Evolutionary conservation across 495 filamentous ascomycete species (phyloP).

Genomic region (Apiosordaria backusii): DNA sequence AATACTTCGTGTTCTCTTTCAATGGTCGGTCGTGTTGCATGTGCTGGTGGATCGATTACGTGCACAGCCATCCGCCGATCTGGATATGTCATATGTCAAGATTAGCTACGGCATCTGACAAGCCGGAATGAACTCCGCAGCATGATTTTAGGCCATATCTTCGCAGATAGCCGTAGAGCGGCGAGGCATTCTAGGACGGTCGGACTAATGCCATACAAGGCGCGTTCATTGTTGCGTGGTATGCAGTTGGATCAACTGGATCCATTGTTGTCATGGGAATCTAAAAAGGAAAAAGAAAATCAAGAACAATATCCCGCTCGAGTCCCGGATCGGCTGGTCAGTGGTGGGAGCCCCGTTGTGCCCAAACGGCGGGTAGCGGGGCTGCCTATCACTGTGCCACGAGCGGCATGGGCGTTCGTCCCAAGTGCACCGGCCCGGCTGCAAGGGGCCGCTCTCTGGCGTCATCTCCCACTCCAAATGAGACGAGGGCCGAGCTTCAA

Average conservation of each 20-base stretch:
- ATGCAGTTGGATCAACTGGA: no score
- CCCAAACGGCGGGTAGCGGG: not conserved
- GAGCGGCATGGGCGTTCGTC: not conserved
- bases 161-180: not conserved
- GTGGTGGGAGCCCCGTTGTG: not conserved
- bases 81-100: not conserved
- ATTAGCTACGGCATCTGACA: no score
- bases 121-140: not conserved
- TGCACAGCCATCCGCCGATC: not conserved
- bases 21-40: not conserved
- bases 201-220: not conserved
- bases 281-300: not conserved
- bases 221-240: no score
- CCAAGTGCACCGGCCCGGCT: constrained; percentile 9
- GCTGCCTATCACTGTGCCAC: constrained; percentile 7
- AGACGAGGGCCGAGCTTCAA: constrained; percentile 1
- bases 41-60: not conserved
- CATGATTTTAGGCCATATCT: not conserved
- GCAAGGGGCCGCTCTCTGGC: constrained; percentile 14
- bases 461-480: not conserved
- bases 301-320: not conserved
- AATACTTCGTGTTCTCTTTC: not conserved
- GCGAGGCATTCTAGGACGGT: not conserved
- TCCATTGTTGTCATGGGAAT: not conserved
- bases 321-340: not conserved